Percentiles rank a stretch among this genome's conserved stretches.
These are phyloP conservation scores for Zangia roseola DNA, from an alignment of 768 basidiomycete species.

Conservation along the genomic window DNA sequence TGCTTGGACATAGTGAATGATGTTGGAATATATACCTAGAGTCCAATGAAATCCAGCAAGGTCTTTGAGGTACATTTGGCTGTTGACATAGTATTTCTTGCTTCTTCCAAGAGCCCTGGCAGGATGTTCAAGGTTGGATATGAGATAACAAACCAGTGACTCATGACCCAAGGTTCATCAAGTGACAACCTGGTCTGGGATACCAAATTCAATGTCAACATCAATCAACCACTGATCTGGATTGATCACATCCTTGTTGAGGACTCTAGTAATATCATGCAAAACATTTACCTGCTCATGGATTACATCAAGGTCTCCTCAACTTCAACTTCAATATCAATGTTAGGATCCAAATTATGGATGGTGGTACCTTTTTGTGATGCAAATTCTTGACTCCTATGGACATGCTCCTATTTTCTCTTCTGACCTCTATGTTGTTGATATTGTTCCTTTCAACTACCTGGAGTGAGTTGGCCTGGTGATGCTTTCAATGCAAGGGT, in stretches of 20 bases:
- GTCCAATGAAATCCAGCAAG: slow-evolving; percentile 2
- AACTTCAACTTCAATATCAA: too few relatives aligned
- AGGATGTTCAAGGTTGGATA: not conserved
- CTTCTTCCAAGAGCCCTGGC: not conserved
- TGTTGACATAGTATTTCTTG: not conserved
- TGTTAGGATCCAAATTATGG: too few relatives aligned
- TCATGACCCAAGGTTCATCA: not conserved
- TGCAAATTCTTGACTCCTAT: too few relatives aligned
- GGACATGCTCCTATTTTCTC: too few relatives aligned
- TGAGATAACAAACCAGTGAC: not conserved
- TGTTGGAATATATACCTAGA: not conserved
- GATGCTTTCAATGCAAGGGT: too few relatives aligned
- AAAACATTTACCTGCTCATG: not conserved
- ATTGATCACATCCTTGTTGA: not conserved
- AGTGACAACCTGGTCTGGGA: not conserved
- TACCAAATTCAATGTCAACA: not conserved
- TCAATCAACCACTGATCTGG: not conserved
- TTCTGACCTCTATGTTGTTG: too few relatives aligned
- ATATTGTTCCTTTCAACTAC: too few relatives aligned
- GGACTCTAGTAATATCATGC: not conserved
- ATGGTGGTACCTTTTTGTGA: too few relatives aligned
- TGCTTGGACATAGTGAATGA: not conserved
- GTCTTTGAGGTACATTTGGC: slow-evolving; percentile 8
- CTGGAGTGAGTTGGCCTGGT: too few relatives aligned
- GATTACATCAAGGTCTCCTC: not conserved